Base-by-base conservation (phyloP, 495 filamentous ascomycete genomes). In the Pseudotulostoma volvatum region DNA sequence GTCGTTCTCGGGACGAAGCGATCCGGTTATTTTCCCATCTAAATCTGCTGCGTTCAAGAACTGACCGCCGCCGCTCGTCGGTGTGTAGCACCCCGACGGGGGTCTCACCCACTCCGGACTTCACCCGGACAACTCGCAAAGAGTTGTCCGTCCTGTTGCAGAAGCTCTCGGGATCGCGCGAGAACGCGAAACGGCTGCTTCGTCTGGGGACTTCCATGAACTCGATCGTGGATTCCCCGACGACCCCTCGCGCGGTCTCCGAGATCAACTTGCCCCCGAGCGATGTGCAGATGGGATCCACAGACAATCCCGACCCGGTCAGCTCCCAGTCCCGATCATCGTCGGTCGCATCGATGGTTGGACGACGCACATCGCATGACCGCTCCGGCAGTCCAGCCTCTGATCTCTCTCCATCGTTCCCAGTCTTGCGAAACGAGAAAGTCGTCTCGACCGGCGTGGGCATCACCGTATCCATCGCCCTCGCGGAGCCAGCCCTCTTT, bases 401-500 rank as follows among this genome's bases (percentile, higher is more conserved):
- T 36, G 53, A 59, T 16, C 44, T 57, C 7, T 47, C 49, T 7
- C 50, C 44, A 1, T 53, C 59, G 15, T 66, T 64, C 34, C 53
- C 59, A 5, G 39, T 53, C 2, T 40, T 66, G 18, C 58, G 49
- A 36, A 64, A 70, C 38, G 74, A 78, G 39, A 84, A 81, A 50
- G 76, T 78, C 0, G 71, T 88, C 3, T 77, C 78, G 4, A 74
- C 77, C 18, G 81, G 78, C 32, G 81, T 75, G 54, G 81, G 81
- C 8, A 61, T 88, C 7, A 58, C 71, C 1, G 77, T 81, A 37
- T 79, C 73, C 1, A 80, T 88, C 19, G 63, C 77, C 11, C 61
- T 97, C 16, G 86, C 86, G 7, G 92, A 96, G 51, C 88, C 92
- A 1, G 78, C 84, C 8, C 66, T 97, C 2, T 97, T 82, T 54